Evolutionary conservation across 2,329 filamentous ascomycete species (phyloP).

Genomic region (Eutypa lata): DNA sequence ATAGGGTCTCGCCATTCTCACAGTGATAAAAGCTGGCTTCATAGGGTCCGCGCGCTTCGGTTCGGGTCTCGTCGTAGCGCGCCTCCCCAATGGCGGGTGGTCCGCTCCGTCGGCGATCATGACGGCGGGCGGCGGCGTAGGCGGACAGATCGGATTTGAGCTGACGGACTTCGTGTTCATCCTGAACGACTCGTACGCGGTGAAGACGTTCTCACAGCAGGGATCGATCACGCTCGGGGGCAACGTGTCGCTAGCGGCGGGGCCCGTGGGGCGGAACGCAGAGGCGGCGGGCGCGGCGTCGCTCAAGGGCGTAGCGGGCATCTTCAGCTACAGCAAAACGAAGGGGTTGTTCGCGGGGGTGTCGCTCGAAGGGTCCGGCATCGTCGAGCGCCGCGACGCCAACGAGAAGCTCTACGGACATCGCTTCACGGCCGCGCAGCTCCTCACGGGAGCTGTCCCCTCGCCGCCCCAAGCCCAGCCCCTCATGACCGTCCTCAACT

Average conservation of each 20-base stretch:
- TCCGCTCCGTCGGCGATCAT: constrained; percentile 79
- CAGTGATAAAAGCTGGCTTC: constrained; percentile 84
- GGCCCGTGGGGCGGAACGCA: constrained; percentile 89
- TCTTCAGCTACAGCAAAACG: constrained; percentile 97
- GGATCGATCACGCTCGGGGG: constrained; percentile 91
- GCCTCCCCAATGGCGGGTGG: constrained; percentile 74
- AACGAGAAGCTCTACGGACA: constrained; percentile 94
- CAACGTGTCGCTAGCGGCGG: constrained; percentile 93
- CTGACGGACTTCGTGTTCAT: constrained; percentile 97
- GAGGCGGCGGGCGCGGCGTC: constrained; percentile 94
- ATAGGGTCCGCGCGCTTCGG: constrained; percentile 79
- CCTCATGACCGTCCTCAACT: constrained; percentile 81
- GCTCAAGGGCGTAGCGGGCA: constrained; percentile 80
- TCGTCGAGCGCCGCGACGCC: constrained; percentile 92
- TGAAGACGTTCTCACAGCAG: constrained; percentile 89
- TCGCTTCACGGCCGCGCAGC: constrained; percentile 74
- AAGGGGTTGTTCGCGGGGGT: constrained; percentile 97
- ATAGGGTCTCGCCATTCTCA: constrained; percentile 77
- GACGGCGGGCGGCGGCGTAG: constrained; percentile 77
- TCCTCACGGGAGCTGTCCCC: constrained; percentile 74
- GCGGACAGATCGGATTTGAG: constrained; percentile 84
- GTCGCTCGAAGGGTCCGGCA: constrained; percentile 85
- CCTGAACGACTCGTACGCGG: constrained; percentile 84
- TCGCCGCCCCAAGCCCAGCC: constrained; percentile 80
- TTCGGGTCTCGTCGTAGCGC: constrained; percentile 77